Conservation (phyloP, 2,329 filamentous ascomycete species). For the Sarocladium brachiariae region DNA sequence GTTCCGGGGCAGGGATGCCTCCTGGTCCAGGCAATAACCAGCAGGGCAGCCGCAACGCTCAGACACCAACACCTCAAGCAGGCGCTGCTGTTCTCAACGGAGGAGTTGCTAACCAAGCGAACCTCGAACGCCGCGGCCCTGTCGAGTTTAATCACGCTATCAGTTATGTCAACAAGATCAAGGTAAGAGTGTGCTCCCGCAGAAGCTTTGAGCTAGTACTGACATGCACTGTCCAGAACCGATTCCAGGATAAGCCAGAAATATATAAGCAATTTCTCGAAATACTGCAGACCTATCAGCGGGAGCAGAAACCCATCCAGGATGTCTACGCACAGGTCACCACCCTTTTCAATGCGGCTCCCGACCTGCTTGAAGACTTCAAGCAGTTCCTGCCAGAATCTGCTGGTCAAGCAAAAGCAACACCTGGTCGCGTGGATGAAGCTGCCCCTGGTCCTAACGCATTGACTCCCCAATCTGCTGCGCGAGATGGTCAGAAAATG, state of each 20-base stretch:
- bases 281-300: slow-evolving; percentile 95
- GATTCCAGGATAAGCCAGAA: slow-evolving; percentile 91
- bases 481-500: slow-evolving; percentile 65
- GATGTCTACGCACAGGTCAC: slow-evolving; percentile 98
- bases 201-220: slow-evolving; percentile 8
- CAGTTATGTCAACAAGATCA: slow-evolving; percentile 99
- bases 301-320: slow-evolving; percentile 96
- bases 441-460: slow-evolving; percentile 22
- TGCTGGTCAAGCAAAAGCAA: slow-evolving; percentile 45
- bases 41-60: slow-evolving; percentile 43
- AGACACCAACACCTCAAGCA: slow-evolving; percentile 52
- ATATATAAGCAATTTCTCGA: slow-evolving; percentile 99
- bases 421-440: slow-evolving; percentile 57
- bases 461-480: slow-evolving; percentile 44
- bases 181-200: slow-evolving; percentile 50
- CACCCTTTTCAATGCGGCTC: slow-evolving; percentile 83
- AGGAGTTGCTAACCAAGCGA: slow-evolving; percentile 49
- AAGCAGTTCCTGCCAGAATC: slow-evolving; percentile 98
- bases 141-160: slow-evolving; percentile 99
- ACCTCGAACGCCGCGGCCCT: slow-evolving; percentile 79
- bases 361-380: slow-evolving; percentile 93
- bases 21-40: slow-evolving; percentile 31
- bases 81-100: slow-evolving; percentile 56
- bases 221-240: slow-evolving; percentile 56
- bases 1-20: slow-evolving; percentile 22